Evolutionary conservation across 2,329 filamentous ascomycete species (phyloP).

Genomic region (Colletotrichum orchidophilum): DNA sequence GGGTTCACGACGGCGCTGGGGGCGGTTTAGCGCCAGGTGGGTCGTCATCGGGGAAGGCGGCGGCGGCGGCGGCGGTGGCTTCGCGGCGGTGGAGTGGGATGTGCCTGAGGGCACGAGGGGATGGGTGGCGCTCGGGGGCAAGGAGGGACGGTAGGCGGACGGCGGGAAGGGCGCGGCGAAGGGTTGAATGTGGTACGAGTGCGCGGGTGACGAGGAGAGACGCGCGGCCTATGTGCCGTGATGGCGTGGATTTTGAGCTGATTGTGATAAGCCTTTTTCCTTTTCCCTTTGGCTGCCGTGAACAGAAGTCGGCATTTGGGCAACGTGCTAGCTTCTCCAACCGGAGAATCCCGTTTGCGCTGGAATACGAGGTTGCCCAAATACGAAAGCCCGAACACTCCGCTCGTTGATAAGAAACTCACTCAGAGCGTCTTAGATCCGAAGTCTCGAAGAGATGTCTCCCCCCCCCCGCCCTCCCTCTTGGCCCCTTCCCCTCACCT

Average conservation of each 20-base stretch:
- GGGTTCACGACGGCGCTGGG: constrained; percentile 31
- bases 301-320: no score
- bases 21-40: constrained; percentile 27
- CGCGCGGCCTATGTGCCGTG: background rate
- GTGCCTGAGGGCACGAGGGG: constrained; percentile 26
- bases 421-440: background rate
- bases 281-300: no score
- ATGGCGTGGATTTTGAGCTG: background rate
- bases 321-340: no score
- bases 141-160: constrained; percentile 21
- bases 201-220: background rate
- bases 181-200: background rate
- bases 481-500: no score
- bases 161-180: constrained; percentile 15
- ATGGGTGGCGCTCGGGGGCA: constrained; percentile 20
- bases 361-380: background rate
- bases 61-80: no score
- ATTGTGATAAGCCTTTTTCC: no score
- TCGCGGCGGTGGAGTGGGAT: constrained; percentile 31
- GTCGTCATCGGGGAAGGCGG: background rate
- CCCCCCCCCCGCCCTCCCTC: no score
- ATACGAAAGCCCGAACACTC: background rate
- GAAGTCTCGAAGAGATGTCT: background rate
- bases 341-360: background rate
- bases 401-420: background rate